Base-by-base conservation (phyloP, 768 basidiomycete genomes). In the Hericium erinaceus region DNA sequence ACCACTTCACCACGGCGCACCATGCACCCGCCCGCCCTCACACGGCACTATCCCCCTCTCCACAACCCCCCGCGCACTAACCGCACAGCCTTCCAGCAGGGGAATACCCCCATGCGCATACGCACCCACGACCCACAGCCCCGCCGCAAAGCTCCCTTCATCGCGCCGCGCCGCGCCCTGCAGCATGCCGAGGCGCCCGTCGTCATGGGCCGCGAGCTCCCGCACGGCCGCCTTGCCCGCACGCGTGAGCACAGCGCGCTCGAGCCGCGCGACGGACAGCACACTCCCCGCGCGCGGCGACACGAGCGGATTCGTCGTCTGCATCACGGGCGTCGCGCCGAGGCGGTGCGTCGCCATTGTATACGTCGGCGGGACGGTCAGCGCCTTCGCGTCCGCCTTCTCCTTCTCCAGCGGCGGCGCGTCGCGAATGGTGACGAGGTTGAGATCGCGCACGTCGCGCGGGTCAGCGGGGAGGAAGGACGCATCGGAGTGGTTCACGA, bases 11-110 rank as follows among this genome's bases (percentile, higher is more conserved):
- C 62, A 61, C 18, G 57, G 57, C 11, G 57, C 54, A 22, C 40
- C 55, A 12, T 40, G 48, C 39, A 63, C 60, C n/a, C 55, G 55
- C 7, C 22, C 50, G 5, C 66, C 64, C 52, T 68, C 65, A 38
- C 63, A 56, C 39, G 18, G 52, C 52, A 67, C 56, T 48, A 69
- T 52, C 11, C 67, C 67, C 48, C 63, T 54, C 54, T 70, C 68
- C 2, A 74, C 73, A 10, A 85, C 82, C 51, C 75, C 75, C 66
- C 76, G 74, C n/a, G 86, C 85, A 63, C 86, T 87, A 18, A 78
- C 78, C 12, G 89, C 89, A 67, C 89, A 92, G 2, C 87, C 88
- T 64, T 92, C 90, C 51, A 92, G 70, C 55, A 92, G 67, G 9
- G 89, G 89, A 50, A 91, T 87, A 0, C 90, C 89, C 16, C 77